These are phyloP conservation scores for Rutidosis leptorrhynchoides DNA, from an alignment of 129 eudicot genomes.

Conservation along the genomic window DNA sequence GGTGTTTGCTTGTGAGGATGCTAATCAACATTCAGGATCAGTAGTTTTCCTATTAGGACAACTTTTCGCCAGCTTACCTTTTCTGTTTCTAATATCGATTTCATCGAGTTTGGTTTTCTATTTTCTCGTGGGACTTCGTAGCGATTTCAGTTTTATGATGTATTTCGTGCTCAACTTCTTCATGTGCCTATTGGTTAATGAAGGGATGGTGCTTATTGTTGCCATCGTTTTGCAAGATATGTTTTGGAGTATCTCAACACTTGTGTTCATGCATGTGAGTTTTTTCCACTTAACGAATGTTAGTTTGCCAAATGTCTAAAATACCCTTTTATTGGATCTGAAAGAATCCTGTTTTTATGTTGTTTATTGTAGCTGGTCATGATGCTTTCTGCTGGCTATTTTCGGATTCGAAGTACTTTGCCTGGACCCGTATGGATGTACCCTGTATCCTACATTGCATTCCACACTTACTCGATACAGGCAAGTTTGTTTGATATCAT, in stretches of 20 bases:
- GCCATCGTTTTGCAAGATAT: slow-evolving; percentile 61
- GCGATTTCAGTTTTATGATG: slow-evolving; percentile 77
- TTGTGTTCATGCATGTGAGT: slow-evolving; percentile 71
- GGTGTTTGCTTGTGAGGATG: slow-evolving; percentile 75
- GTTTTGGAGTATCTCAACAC: slow-evolving; percentile 63
- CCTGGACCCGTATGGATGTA: slow-evolving; percentile 75
- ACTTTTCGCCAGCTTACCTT: slow-evolving; percentile 76
- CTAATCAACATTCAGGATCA: slow-evolving; percentile 74
- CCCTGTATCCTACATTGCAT: slow-evolving; percentile 55
- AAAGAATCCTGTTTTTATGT: neutral
- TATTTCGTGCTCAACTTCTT: slow-evolving; percentile 81
- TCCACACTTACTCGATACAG: slow-evolving; percentile 41
- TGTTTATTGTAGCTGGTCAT: slow-evolving; percentile 41
- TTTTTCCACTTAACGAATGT: neutral
- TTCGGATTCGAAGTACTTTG: slow-evolving; percentile 78
- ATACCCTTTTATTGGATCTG: slow-evolving; percentile 3
- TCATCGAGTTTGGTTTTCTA: slow-evolving; percentile 88
- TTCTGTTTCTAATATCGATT: slow-evolving; percentile 82
- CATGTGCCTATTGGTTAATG: slow-evolving; percentile 77
- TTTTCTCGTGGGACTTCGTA: slow-evolving; percentile 70
- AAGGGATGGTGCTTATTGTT: slow-evolving; percentile 68
- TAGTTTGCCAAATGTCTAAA: slow-evolving; percentile 3
- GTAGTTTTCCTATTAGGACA: slow-evolving; percentile 73
- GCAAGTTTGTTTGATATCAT: neutral
- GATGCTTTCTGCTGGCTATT: slow-evolving; percentile 96